phyloP scores from a whole-genome alignment of 345 rosid genomes.

The Euphorbia pulcherrima region DNA sequence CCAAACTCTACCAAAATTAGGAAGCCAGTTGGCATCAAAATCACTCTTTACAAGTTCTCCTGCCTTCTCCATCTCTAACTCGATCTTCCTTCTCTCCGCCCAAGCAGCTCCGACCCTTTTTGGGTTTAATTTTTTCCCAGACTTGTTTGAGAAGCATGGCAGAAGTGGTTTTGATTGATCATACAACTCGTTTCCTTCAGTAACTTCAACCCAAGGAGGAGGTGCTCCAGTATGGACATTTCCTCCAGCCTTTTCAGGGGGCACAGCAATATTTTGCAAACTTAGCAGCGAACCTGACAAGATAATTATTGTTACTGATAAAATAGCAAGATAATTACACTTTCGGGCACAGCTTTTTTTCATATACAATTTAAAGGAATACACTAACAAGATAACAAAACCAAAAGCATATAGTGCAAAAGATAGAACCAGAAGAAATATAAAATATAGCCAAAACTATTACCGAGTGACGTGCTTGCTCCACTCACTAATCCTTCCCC shows the following conservation, averaged over 20 bases:
- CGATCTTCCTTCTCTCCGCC: conserved; percentile 89
- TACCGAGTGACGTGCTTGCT: conserved; percentile 46
- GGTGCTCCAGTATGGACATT: conserved; percentile 81
- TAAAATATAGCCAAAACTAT: conserved; percentile 20
- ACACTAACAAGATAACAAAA: neutral
- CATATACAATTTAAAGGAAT: neutral
- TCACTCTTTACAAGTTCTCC: conserved; percentile 50
- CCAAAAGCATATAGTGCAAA: neutral
- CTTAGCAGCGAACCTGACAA: conserved; percentile 43
- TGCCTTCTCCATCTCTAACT: conserved; percentile 79
- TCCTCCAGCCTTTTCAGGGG: conserved; percentile 36
- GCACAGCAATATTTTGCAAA: conserved; percentile 33
- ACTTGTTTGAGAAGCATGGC: conserved; percentile 31
- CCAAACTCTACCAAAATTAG: conserved; percentile 96
- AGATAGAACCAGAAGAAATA: neutral
- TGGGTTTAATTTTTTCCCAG: conserved; percentile 69
- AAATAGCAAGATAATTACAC: conserved; percentile 2
- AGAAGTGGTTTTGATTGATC: conserved; percentile 28
- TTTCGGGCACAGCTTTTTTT: conserved; percentile 1
- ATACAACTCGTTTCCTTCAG: conserved; percentile 38
- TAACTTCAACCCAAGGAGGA: conserved; percentile 73
- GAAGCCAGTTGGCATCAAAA: conserved; percentile 71
- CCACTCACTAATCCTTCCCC: conserved; percentile 27
- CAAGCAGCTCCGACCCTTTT: conserved; percentile 93
- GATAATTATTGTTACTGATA: conserved; percentile 4